These are phyloP conservation scores for Penicillium aurantiogriseum DNA, from an alignment of 2,329 filamentous ascomycete genomes.

Conservation along the genomic window DNA sequence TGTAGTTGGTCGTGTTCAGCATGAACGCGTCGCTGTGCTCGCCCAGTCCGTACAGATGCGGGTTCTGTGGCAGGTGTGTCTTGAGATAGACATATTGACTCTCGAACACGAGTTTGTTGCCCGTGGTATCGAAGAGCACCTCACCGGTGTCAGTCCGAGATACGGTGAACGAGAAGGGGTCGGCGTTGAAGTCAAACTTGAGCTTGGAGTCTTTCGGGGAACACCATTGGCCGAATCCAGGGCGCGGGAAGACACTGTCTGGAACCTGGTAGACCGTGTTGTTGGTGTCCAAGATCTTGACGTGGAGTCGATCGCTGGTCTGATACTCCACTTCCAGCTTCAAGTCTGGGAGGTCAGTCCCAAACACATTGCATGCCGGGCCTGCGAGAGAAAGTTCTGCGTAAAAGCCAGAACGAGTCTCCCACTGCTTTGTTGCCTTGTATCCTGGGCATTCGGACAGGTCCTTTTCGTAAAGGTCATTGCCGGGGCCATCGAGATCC, in stretches of 20 bases:
- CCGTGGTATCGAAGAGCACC: constrained; percentile 62
- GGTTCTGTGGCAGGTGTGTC: constrained; percentile 62
- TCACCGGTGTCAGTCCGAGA: constrained; percentile 15
- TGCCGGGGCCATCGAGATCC: constrained; percentile 15
- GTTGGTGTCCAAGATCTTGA: constrained; percentile 13
- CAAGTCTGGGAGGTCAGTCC: constrained; percentile 53
- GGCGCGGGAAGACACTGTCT: constrained; percentile 24
- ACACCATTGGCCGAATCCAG: constrained; percentile 10
- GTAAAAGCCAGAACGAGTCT: constrained; percentile 11
- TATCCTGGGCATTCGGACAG: constrained; percentile 29
- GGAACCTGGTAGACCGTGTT: constrained; percentile 14
- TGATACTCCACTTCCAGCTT: constrained; percentile 58
- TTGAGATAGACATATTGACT: constrained; percentile 68
- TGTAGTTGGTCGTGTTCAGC: constrained; percentile 63
- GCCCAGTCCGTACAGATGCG: constrained; percentile 69
- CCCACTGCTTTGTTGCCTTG: constrained; percentile 10
- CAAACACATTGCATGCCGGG: constrained; percentile 57
- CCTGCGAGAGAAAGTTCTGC: constrained; percentile 69
- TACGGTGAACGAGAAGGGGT: constrained; percentile 64
- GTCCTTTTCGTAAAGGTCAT: constrained; percentile 47
- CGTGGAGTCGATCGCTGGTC: constrained; percentile 60
- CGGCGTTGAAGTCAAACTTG: constrained; percentile 11
- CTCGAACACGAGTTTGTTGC: constrained; percentile 64
- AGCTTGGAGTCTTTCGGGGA: constrained; percentile 8
- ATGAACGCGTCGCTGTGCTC: constrained; percentile 67